phyloP scores from a whole-genome alignment of 331 rosid species.

The Prunus yedoensis region DNA sequence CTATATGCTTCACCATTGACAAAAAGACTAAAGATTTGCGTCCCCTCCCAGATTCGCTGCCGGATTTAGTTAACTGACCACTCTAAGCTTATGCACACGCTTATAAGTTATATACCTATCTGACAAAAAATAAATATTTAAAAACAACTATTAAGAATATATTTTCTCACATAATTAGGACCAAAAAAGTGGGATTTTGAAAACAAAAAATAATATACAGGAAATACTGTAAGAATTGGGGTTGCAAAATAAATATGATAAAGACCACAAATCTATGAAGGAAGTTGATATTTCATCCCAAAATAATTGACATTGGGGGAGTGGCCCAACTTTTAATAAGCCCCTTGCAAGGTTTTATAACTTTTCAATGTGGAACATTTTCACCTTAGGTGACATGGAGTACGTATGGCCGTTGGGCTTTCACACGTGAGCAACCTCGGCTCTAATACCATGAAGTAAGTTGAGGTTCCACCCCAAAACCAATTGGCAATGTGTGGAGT shows the following conservation, averaged over 20 bases:
- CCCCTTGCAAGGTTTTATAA: too few species aligned
- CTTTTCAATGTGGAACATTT: too few species aligned
- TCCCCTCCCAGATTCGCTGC: constrained; percentile 45
- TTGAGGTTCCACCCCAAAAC: too few species aligned
- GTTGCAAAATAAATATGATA: too few species aligned
- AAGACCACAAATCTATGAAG: too few species aligned
- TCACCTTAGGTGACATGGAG: too few species aligned
- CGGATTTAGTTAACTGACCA: constrained; percentile 3
- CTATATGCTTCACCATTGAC: constrained; percentile 29
- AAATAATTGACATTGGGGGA: too few species aligned
- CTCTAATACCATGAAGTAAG: too few species aligned
- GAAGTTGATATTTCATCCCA: too few species aligned
- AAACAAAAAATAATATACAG: background rate
- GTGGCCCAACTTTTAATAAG: too few species aligned
- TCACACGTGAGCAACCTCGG: too few species aligned
- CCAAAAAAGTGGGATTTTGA: background rate
- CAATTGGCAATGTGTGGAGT: too few species aligned
- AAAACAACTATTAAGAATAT: background rate
- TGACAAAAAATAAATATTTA: background rate
- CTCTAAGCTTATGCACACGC: background rate
- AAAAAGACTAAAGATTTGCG: constrained; percentile 31
- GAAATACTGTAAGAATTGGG: background rate
- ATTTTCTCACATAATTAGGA: background rate
- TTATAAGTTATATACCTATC: background rate
- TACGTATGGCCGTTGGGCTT: accelerated